Evolutionary conservation across 2,329 filamentous ascomycete genomes (phyloP).

Genomic region (Curvularia lunata): DNA sequence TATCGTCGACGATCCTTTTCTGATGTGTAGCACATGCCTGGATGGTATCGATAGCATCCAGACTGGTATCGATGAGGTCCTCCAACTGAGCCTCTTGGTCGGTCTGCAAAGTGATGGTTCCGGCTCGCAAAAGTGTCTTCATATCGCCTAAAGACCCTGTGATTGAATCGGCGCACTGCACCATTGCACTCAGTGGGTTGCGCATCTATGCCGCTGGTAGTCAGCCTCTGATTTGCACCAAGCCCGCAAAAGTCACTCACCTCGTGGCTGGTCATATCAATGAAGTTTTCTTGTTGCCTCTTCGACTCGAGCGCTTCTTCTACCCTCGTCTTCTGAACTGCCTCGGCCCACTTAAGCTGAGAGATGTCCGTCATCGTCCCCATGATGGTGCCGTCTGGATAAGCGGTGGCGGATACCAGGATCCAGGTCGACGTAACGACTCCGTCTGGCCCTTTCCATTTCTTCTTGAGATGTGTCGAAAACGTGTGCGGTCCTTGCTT

Average conservation of each 20-base stretch:
- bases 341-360: slow-evolving; percentile 41
- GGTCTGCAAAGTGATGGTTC: slow-evolving; percentile 1
- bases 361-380: slow-evolving; percentile 45
- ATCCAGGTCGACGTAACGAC: slow-evolving; percentile 22
- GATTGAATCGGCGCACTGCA: slow-evolving; percentile 35
- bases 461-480: slow-evolving; percentile 23
- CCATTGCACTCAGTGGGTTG: slow-evolving; percentile 38
- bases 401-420: slow-evolving; percentile 18
- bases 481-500: slow-evolving; percentile 12
- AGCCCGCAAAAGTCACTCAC: background rate
- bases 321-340: slow-evolving; percentile 17
- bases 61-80: slow-evolving; percentile 8
- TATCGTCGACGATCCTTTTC: slow-evolving; percentile 39
- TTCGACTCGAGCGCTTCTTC: slow-evolving; percentile 26
- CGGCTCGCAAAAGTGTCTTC: background rate
- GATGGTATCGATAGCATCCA: slow-evolving; percentile 35
- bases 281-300: slow-evolving; percentile 34
- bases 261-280: slow-evolving; percentile 35
- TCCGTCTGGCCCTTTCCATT: slow-evolving; percentile 24
- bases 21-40: slow-evolving; percentile 39
- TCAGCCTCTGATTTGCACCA: background rate
- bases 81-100: slow-evolving; percentile 6
- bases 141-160: slow-evolving; percentile 14
- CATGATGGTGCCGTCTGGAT: slow-evolving; percentile 26
- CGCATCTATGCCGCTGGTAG: slow-evolving; percentile 25